These are phyloP conservation scores for Phytopythium delawarense DNA, from an alignment of 352 stramenopile genomes.

Conservation along the genomic window DNA sequence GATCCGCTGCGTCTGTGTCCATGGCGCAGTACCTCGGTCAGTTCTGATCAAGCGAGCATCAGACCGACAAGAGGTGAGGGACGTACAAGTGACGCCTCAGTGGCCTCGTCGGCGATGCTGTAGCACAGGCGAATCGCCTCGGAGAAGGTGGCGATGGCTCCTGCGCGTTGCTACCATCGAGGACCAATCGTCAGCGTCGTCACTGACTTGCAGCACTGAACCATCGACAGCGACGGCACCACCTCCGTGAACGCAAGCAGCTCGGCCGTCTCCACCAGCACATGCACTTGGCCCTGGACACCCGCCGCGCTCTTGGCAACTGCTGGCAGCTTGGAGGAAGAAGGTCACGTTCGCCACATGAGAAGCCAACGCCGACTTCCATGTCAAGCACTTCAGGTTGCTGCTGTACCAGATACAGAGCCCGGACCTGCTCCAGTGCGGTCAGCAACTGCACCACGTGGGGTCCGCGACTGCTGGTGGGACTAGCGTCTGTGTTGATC, in stretches of 20 bases:
- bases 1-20: slow-evolving; percentile 31
- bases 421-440: slow-evolving; percentile 22
- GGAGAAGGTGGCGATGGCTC: slow-evolving; percentile 27
- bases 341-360: background rate
- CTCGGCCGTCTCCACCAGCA: slow-evolving; percentile 47
- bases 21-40: background rate
- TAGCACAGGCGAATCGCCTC: slow-evolving; percentile 46
- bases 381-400: background rate
- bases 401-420: slow-evolving; percentile 29
- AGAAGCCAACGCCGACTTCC: background rate
- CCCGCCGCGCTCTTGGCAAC: slow-evolving; percentile 21
- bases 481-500: background rate
- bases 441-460: slow-evolving; percentile 16
- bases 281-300: slow-evolving; percentile 34
- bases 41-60: background rate
- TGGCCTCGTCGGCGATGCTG: slow-evolving; percentile 39
- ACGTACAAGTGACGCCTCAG: slow-evolving; percentile 35
- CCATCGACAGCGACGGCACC: background rate
- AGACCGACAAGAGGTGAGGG: background rate
- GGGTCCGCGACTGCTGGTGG: slow-evolving; percentile 5
- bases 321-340: slow-evolving; percentile 21
- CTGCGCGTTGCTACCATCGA: slow-evolving; percentile 18
- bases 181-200: background rate
- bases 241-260: slow-evolving; percentile 28
- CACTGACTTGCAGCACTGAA: background rate